Evolutionary conservation across 129 eudicot species (phyloP).

Genomic region (Gnaphalium uliginosum): DNA sequence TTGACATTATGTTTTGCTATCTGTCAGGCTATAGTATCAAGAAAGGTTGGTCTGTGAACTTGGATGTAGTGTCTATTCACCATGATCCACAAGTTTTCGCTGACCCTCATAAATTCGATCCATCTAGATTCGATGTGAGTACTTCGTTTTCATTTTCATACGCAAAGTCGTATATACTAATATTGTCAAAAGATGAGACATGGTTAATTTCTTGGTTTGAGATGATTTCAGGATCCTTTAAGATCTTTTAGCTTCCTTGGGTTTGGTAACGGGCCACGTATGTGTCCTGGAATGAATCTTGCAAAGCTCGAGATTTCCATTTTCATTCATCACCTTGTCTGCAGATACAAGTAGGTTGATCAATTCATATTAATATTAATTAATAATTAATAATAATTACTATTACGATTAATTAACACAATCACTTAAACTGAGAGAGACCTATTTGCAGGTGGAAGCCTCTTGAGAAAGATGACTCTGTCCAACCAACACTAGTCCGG

Average conservation of each 20-base stretch:
- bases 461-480: constrained; percentile 67
- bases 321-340: constrained; percentile 75
- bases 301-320: constrained; percentile 74
- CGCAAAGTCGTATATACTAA: neutral
- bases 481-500: constrained; percentile 76
- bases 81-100: constrained; percentile 68
- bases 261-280: constrained; percentile 81
- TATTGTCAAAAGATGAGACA: neutral
- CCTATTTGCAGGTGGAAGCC: constrained; percentile 67
- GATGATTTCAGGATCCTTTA: constrained; percentile 57
- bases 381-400: neutral
- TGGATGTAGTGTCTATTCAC: constrained; percentile 86
- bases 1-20: neutral
- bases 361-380: neutral
- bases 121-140: constrained; percentile 76
- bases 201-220: constrained; percentile 2
- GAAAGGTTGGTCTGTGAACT: constrained; percentile 79
- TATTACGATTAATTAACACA: neutral
- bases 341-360: constrained; percentile 68
- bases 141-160: neutral
- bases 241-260: constrained; percentile 77
- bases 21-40: constrained; percentile 55
- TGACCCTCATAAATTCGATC: constrained; percentile 65
- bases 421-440: neutral
- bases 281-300: constrained; percentile 81